These are phyloP conservation scores for Blastobotrys terrestris DNA, from an alignment of 805 yeast genomes.

Conservation along the genomic window DNA sequence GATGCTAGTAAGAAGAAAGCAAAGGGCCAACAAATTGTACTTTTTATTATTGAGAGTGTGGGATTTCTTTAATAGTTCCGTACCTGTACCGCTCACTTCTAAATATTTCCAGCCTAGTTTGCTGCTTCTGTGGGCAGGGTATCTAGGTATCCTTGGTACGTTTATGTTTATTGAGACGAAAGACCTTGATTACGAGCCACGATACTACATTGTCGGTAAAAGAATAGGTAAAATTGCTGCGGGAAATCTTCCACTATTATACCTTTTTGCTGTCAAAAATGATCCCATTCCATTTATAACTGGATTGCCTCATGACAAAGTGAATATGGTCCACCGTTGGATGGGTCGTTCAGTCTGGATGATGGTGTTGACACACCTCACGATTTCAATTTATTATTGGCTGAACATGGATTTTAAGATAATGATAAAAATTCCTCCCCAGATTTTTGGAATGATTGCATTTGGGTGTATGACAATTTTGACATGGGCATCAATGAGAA, in stretches of 20 bases:
- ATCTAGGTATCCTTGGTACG: constrained; percentile 28
- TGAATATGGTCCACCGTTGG: constrained; percentile 40
- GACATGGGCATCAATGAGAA: constrained; percentile 33
- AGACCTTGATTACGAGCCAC: constrained; percentile 38
- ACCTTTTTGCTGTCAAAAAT: constrained; percentile 36
- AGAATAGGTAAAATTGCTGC: constrained; percentile 37
- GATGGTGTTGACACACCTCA: constrained; percentile 34
- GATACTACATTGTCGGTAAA: constrained; percentile 38
- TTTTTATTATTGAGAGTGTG: constrained; percentile 27
- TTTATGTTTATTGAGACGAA: constrained; percentile 32
- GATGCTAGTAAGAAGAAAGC: constrained; percentile 25
- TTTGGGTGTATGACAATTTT: constrained; percentile 35
- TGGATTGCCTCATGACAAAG: constrained; percentile 39
- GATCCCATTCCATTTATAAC: constrained; percentile 36
- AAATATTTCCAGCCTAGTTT: constrained; percentile 40
- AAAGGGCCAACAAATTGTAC: constrained; percentile 5
- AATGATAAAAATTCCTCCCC: constrained; percentile 44
- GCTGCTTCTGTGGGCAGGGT: constrained; percentile 27
- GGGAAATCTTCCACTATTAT: constrained; percentile 37
- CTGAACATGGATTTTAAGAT: constrained; percentile 32
- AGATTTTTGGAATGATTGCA: constrained; percentile 45
- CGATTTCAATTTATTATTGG: constrained; percentile 37
- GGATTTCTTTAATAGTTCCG: constrained; percentile 25
- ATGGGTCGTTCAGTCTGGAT: constrained; percentile 37
- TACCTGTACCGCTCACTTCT: background rate